Evolutionary conservation across 2,329 filamentous ascomycete genomes (phyloP), one percentile per base, ranked within the genome.

Genomic region (Drechslera avenae): DNA sequence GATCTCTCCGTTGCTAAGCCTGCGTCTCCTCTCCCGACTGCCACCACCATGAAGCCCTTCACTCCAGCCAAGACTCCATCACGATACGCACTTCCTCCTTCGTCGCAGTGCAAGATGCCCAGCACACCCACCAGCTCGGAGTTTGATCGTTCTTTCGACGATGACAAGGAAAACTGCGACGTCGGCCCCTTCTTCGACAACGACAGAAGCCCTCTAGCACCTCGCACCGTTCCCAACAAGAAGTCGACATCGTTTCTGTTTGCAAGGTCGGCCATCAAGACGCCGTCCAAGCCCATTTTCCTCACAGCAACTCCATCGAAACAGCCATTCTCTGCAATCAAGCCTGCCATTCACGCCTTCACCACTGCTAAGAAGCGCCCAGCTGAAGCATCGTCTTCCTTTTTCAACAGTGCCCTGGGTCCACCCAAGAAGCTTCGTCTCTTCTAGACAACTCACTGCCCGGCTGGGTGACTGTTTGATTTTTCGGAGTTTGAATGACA

Each of bases 241-340:
- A 67, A 63, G 51, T 56, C 62, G 4, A 3, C 26, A 3, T 52
- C 55, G 21, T 62, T 60, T 43, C 54, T 66, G 8, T 52, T 66
- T 26, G 31, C 69, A 71, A 53, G 70, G 71, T 73, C 79, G 3
- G 80, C 82, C 48, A 77, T 68, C 41, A 67, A 80, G 62, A 83
- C 81, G 1, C 82, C 82, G 1, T 79, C 81, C 1, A 83, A 83
- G 63, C 78, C 80, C 14, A 61, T 50, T 28, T 62, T 60, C 37
- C 63, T 71, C 18, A 45, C 45, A n/a, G 50, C 65, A 18, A 63
- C 62, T 8, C 63, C 68, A 3, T 30, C 65, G 41, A 59, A 64
- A 37, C 56, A 56, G 3, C 43, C 54, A 36, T 39, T 52, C 4
- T 59, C 59, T 8, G 56, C 60, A 12, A 48, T 54, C 12, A 61